phyloP scores from a whole-genome alignment of 2,329 filamentous ascomycete species.

The Colletotrichum zoysiae region DNA sequence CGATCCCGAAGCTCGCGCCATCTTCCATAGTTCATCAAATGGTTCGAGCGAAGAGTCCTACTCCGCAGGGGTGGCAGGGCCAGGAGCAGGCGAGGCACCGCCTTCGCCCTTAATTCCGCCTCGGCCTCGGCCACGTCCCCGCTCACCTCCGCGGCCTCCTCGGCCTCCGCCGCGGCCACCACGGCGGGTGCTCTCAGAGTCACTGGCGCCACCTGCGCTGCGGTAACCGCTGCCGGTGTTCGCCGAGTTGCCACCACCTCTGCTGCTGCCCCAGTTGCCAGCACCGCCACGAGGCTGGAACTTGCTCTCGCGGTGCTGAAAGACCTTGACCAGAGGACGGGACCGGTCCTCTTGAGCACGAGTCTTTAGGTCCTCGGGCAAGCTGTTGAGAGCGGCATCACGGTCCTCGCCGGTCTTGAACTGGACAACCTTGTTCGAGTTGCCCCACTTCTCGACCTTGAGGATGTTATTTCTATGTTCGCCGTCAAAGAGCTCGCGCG shows the following conservation, averaged over 20 bases:
- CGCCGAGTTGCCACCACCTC: conserved; percentile 69
- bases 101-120: conserved; percentile 72
- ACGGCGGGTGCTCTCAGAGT: conserved; percentile 70
- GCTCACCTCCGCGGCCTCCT: conserved; percentile 68
- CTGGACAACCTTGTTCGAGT: conserved; percentile 85
- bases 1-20: conserved; percentile 14
- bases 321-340: conserved; percentile 86
- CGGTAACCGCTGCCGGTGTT: conserved; percentile 80
- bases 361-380: conserved; percentile 83
- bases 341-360: conserved; percentile 78
- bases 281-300: conserved; percentile 73
- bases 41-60: conserved; percentile 40
- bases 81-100: conserved; percentile 64
- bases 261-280: conserved; percentile 75
- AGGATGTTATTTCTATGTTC: conserved; percentile 86
- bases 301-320: conserved; percentile 75
- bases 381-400: conserved; percentile 79
- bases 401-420: conserved; percentile 86
- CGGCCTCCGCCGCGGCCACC: conserved; percentile 68
- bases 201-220: conserved; percentile 84
- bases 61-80: conserved; percentile 63
- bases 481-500: conserved; percentile 83
- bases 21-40: conserved; percentile 31
- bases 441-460: conserved; percentile 82
- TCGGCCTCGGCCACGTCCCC: conserved; percentile 67